Conservation (phyloP, 129 eudicot species). For the Centrapalus pauciflorus region DNA sequence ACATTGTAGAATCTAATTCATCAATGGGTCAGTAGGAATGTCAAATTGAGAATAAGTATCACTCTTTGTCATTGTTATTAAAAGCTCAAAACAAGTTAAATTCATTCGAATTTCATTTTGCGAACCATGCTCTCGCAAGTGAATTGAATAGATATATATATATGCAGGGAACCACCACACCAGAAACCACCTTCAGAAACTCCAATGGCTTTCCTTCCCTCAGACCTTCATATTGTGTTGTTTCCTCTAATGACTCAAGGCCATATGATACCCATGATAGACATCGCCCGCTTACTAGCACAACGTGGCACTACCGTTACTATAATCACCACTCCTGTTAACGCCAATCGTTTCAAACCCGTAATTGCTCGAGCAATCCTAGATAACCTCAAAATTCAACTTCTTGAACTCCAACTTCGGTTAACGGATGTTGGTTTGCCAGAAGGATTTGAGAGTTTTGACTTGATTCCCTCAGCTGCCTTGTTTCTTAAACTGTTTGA, state of each 20-base stretch:
- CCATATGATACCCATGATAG: constrained; percentile 43
- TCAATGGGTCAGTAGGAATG: too few species aligned
- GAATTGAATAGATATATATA: too few species aligned
- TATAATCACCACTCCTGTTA: constrained; percentile 30
- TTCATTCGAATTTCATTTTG: too few species aligned
- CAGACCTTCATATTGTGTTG: constrained; percentile 31
- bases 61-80: too few species aligned
- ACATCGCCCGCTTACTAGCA: constrained; percentile 45
- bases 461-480: constrained; percentile 14
- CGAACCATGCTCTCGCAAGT: too few species aligned
- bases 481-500: constrained; percentile 8
- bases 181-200: not conserved
- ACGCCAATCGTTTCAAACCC: constrained; percentile 24
- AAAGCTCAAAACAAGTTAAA: too few species aligned
- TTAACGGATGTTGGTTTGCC: constrained; percentile 27
- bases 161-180: not conserved
- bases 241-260: constrained; percentile 40
- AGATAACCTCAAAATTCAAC: constrained; percentile 25
- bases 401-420: constrained; percentile 25
- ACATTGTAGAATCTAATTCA: too few species aligned
- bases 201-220: constrained; percentile 10
- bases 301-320: constrained; percentile 14
- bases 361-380: constrained; percentile 15
- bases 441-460: constrained; percentile 30
- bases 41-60: too few species aligned